A percentile compares a stretch with the other conserved stretches of the same genome.
Evolutionary conservation across 192 early-diverging fungal genomes (phyloP).

Genomic region (Linnemannia schmuckeri): DNA sequence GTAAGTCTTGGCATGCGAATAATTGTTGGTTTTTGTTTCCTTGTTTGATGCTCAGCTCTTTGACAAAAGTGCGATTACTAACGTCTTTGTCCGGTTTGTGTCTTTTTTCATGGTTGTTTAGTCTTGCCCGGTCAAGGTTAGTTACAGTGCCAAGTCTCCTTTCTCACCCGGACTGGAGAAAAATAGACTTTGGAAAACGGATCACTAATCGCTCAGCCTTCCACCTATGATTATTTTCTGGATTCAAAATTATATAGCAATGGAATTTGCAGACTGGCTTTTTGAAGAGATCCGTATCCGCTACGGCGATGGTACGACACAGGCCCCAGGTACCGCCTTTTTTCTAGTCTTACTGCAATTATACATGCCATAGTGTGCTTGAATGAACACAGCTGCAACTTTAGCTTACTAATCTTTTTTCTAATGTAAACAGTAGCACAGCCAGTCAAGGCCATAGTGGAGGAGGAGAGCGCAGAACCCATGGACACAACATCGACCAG

Average conservation of each 20-base stretch:
- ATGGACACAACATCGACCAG: slow-evolving; percentile 15
- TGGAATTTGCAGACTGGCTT: slow-evolving; percentile 43
- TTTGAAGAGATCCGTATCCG: slow-evolving; percentile 10
- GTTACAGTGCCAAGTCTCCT: background rate
- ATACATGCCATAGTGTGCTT: background rate
- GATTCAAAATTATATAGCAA: slow-evolving; percentile 2
- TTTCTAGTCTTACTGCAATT: background rate
- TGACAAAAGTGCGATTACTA: background rate
- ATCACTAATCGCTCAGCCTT: background rate
- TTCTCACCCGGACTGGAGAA: background rate
- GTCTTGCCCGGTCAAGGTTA: slow-evolving; percentile 37
- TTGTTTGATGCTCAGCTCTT: background rate
- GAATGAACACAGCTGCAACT: too few species aligned
- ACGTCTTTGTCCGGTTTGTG: background rate
- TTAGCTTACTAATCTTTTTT: too few species aligned
- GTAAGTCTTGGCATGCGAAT: slow-evolving; percentile 11
- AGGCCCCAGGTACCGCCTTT: slow-evolving; percentile 12
- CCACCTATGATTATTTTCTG: background rate
- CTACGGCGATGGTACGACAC: background rate
- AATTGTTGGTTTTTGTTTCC: background rate
- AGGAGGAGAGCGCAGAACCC: slow-evolving; percentile 5
- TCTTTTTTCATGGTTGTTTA: background rate
- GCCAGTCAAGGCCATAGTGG: background rate
- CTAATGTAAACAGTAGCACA: background rate
- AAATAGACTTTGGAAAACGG: background rate